Evolutionary conservation across 345 rosid genomes (phyloP).

Genomic region (Citrus trifoliata): DNA sequence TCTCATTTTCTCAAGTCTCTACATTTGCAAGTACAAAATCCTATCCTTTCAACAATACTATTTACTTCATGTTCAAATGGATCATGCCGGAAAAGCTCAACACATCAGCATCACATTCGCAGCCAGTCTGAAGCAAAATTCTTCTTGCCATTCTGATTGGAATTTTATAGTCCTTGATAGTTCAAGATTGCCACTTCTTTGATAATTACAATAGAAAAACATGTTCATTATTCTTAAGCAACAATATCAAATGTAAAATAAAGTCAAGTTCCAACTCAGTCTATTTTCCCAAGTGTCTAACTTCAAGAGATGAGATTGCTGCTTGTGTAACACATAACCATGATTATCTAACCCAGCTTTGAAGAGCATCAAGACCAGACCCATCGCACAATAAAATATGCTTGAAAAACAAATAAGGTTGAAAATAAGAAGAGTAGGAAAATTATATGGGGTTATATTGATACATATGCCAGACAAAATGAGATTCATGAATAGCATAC

Average conservation of each 20-base stretch:
- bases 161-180: not conserved
- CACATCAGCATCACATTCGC: not conserved
- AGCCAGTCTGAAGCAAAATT: not conserved
- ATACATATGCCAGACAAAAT: not conserved
- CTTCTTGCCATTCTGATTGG: not conserved
- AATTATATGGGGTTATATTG: not conserved
- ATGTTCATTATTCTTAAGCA: not conserved
- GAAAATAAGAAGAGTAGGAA: not conserved
- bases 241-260: not conserved
- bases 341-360: not conserved
- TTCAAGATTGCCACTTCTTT: not conserved
- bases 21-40: not conserved
- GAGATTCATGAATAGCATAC: slow-evolving; percentile 26
- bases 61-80: not conserved
- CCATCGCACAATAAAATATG: not conserved
- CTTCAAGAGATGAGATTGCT: not conserved
- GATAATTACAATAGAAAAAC: not conserved
- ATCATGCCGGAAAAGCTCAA: not conserved
- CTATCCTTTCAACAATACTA: not conserved
- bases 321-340: not conserved
- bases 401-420: not conserved
- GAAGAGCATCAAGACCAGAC: not conserved
- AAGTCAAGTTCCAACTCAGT: not conserved
- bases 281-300: not conserved
- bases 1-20: not conserved